phyloP scores from a whole-genome alignment of 495 filamentous ascomycete species.

The Penicillium silybi region DNA sequence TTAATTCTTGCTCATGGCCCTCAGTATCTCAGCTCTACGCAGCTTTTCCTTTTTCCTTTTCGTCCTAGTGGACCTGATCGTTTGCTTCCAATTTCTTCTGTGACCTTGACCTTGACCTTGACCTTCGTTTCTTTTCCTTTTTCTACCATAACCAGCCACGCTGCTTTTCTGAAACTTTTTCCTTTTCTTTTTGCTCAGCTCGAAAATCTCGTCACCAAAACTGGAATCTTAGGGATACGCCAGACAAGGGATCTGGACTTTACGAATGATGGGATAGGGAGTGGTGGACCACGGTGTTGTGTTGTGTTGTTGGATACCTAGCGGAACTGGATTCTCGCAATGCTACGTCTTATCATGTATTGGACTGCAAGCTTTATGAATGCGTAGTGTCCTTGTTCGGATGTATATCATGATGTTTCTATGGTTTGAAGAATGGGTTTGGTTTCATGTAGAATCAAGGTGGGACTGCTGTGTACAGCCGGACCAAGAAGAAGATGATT shows the following conservation, averaged over 20 bases:
- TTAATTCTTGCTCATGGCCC: constrained; percentile 19
- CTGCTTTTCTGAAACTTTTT: background rate
- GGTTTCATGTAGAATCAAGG: too few species aligned
- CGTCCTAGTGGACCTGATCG: background rate
- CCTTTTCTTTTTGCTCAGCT: background rate
- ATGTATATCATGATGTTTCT: too few species aligned
- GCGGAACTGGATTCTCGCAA: background rate
- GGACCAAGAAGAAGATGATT: too few species aligned
- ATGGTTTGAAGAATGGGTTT: too few species aligned
- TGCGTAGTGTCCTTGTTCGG: too few species aligned
- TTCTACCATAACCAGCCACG: background rate
- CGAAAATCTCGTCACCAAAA: background rate
- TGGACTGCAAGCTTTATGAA: too few species aligned
- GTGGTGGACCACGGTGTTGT: background rate
- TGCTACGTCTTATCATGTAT: background rate
- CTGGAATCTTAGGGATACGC: background rate
- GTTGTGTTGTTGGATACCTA: background rate
- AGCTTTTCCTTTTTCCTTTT: background rate
- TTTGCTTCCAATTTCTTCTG: background rate
- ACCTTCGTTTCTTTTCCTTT: background rate
- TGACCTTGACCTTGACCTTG: background rate
- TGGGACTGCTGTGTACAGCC: too few species aligned
- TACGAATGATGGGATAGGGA: background rate
- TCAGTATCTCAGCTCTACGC: background rate
- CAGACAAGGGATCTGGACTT: background rate